These are phyloP conservation scores for Ophiorrhiza pumila DNA, from an alignment of 257 asterid genomes.

Conservation along the genomic window DNA sequence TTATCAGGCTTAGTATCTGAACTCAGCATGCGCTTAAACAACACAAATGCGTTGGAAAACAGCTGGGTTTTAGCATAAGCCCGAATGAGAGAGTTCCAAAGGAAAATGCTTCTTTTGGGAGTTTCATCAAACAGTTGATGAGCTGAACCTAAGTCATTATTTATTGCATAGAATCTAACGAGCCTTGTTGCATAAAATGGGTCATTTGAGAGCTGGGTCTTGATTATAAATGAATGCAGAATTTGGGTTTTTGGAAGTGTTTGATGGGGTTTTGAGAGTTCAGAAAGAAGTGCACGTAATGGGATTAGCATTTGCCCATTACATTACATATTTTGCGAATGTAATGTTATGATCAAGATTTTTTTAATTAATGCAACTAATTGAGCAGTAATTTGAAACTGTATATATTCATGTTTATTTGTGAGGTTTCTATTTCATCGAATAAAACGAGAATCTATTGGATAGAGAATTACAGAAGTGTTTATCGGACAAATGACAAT, in stretches of 20 bases:
- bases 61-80: slow-evolving; percentile 55
- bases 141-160: slow-evolving; percentile 57
- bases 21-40: slow-evolving; percentile 46
- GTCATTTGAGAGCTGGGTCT: slow-evolving; percentile 43
- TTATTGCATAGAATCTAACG: slow-evolving; percentile 53
- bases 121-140: slow-evolving; percentile 68
- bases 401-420: too few species aligned
- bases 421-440: too few species aligned
- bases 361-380: too few species aligned
- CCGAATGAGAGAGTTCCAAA: slow-evolving; percentile 85
- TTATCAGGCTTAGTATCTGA: slow-evolving; percentile 60
- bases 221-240: slow-evolving; percentile 48
- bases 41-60: slow-evolving; percentile 44
- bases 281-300: slow-evolving; percentile 36
- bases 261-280: slow-evolving; percentile 44
- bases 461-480: too few species aligned
- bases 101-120: slow-evolving; percentile 54
- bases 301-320: slow-evolving; percentile 34
- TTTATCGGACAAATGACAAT: too few species aligned
- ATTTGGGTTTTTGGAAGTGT: slow-evolving; percentile 47
- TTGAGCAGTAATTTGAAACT: too few species aligned
- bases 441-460: too few species aligned
- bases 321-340: too few species aligned
- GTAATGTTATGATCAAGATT: too few species aligned
- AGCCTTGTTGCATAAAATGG: slow-evolving; percentile 69